Evolutionary conservation across 192 early-diverging fungal species (phyloP).

Genomic region (Backusella liffmaniae): DNA sequence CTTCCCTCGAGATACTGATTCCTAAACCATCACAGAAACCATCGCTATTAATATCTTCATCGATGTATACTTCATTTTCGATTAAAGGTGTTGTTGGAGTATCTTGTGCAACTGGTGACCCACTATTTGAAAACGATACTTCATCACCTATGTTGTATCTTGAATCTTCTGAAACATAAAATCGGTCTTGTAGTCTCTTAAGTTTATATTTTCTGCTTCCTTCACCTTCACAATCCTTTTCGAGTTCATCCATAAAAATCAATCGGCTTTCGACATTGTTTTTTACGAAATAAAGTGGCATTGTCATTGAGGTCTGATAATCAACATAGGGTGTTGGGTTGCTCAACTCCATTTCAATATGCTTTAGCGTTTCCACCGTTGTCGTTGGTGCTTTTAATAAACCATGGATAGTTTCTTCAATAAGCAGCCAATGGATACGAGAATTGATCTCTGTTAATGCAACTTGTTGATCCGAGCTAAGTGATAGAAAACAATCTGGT

Average conservation of each 20-base stretch:
- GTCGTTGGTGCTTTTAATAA: conserved; percentile 52
- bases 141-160: conserved; percentile 18
- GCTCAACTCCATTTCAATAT: conserved; percentile 46
- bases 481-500: conserved; percentile 34
- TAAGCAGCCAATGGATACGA: conserved; percentile 55
- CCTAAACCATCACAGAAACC: conserved; percentile 30
- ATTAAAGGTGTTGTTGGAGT: background rate
- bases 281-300: conserved; percentile 49
- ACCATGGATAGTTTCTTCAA: conserved; percentile 71
- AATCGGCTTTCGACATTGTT: conserved; percentile 21
- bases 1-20: conserved; percentile 19
- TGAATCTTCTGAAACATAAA: conserved; percentile 25
- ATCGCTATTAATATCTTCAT: background rate
- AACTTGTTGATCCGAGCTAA: conserved; percentile 41
- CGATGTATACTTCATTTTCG: background rate
- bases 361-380: conserved; percentile 41
- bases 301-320: conserved; percentile 47
- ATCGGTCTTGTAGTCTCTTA: conserved; percentile 4
- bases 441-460: conserved; percentile 53
- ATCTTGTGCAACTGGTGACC: background rate
- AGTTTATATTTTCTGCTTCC: conserved; percentile 5
- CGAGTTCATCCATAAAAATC: conserved; percentile 24
- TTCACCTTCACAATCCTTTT: background rate
- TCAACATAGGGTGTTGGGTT: conserved; percentile 45
- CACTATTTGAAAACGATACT: background rate